Conservation (phyloP, 805 yeast species). For the Clavispora santaluciae region DNA sequence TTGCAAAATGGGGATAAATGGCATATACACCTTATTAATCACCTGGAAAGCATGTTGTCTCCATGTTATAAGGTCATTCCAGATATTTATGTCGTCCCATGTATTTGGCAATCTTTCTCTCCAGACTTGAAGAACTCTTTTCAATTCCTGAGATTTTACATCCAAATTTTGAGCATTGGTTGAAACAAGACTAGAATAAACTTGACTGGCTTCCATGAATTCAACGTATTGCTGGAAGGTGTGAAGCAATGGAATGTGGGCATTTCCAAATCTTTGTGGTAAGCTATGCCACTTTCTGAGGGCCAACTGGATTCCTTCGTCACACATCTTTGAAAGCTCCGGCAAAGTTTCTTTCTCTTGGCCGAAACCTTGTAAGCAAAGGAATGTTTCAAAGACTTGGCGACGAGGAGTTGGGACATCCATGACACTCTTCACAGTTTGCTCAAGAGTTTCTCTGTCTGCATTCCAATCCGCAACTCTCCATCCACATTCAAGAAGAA, state of each 20-base stretch:
- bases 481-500: slow-evolving; percentile 98
- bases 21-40: slow-evolving; percentile 89
- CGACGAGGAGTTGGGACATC: slow-evolving; percentile 98
- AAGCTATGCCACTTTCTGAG: slow-evolving; percentile 89
- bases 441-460: slow-evolving; percentile 91
- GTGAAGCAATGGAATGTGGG: slow-evolving; percentile 86
- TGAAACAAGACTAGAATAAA: slow-evolving; percentile 78
- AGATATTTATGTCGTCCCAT: slow-evolving; percentile 96
- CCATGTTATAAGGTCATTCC: slow-evolving; percentile 99
- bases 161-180: slow-evolving; percentile 93
- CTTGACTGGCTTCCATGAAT: slow-evolving; percentile 94
- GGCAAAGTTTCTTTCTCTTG: slow-evolving; percentile 83
- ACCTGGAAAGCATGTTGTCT: slow-evolving; percentile 97
- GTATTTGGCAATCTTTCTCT: slow-evolving; percentile 91
- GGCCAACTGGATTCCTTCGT: slow-evolving; percentile 93
- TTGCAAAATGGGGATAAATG: slow-evolving; percentile 81
- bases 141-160: slow-evolving; percentile 87
- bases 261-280: slow-evolving; percentile 70
- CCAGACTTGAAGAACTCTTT: slow-evolving; percentile 95
- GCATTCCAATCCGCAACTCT: slow-evolving; percentile 97
- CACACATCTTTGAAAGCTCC: slow-evolving; percentile 81
- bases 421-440: slow-evolving; percentile 92
- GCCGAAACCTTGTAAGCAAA: slow-evolving; percentile 88
- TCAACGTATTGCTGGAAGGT: slow-evolving; percentile 97
- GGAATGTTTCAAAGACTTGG: slow-evolving; percentile 90